Evolutionary conservation across 2,329 filamentous ascomycete species (phyloP).

Genomic region (Beauveria pseudobassiana): DNA sequence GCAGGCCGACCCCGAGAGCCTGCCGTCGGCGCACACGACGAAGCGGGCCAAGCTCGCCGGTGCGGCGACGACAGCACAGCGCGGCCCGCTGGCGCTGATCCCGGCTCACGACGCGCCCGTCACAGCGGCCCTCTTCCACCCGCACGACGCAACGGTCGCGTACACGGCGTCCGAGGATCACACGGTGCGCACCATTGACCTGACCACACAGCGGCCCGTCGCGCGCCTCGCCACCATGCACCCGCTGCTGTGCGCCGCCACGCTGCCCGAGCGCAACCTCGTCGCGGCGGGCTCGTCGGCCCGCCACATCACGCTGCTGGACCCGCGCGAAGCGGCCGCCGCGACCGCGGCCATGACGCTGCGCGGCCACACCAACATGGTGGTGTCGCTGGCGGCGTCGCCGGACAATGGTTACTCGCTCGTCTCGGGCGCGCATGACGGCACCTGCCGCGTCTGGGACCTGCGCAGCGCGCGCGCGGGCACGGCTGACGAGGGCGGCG

Average conservation of each 20-base stretch:
- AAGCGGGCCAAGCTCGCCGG: slow-evolving; percentile 67
- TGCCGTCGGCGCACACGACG: slow-evolving; percentile 58
- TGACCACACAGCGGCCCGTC: slow-evolving; percentile 71
- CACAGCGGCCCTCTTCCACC: slow-evolving; percentile 77
- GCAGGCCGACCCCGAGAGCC: slow-evolving; percentile 58
- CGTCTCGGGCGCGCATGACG: slow-evolving; percentile 84
- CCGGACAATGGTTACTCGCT: slow-evolving; percentile 72
- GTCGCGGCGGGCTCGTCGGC: slow-evolving; percentile 73
- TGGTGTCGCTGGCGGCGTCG: slow-evolving; percentile 40
- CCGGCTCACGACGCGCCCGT: slow-evolving; percentile 65
- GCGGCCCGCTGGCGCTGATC: slow-evolving; percentile 71
- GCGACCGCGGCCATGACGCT: slow-evolving; percentile 78
- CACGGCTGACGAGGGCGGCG: slow-evolving; percentile 49
- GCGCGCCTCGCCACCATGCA: slow-evolving; percentile 79
- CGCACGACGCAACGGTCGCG: slow-evolving; percentile 74
- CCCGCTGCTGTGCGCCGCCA: slow-evolving; percentile 70
- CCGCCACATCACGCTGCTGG: slow-evolving; percentile 85
- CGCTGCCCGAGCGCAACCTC: slow-evolving; percentile 58
- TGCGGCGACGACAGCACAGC: slow-evolving; percentile 48
- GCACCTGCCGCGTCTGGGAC: slow-evolving; percentile 92
- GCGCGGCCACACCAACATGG: slow-evolving; percentile 75
- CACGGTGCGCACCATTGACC: slow-evolving; percentile 81
- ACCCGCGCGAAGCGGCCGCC: slow-evolving; percentile 70
- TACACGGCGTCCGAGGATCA: slow-evolving; percentile 92
- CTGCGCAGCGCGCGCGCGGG: slow-evolving; percentile 61